Conservation (phyloP, 2,329 filamentous ascomycete genomes). For the Aaosphaeria arxii region DNA sequence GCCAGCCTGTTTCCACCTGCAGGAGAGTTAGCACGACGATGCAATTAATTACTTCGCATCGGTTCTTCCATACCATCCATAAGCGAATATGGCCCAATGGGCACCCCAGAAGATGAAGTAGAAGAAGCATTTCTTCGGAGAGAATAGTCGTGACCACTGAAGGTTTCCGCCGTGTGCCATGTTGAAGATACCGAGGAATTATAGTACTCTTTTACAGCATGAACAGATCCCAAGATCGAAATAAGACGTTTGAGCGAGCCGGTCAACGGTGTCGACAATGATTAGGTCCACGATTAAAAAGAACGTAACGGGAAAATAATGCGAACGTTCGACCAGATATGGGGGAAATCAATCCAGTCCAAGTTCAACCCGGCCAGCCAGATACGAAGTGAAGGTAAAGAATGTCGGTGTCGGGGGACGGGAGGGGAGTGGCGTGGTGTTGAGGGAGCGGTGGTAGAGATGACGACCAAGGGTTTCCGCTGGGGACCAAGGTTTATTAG, state of each 20-base stretch:
- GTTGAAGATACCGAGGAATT: slow-evolving; percentile 2
- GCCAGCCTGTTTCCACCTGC: slow-evolving; percentile 72
- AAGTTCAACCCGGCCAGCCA: slow-evolving; percentile 41
- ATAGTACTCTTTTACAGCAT: slow-evolving; percentile 8
- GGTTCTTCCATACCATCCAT: slow-evolving; percentile 68
- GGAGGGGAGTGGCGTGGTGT: slow-evolving; percentile 21
- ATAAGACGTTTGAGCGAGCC: slow-evolving; percentile 10
- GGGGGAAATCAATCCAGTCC: slow-evolving; percentile 25
- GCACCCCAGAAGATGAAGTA: slow-evolving; percentile 77
- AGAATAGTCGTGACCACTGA: slow-evolving; percentile 50
- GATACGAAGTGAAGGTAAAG: slow-evolving; percentile 40
- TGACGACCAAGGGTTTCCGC: slow-evolving; percentile 23
- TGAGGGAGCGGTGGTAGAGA: slow-evolving; percentile 28
- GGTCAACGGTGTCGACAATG: slow-evolving; percentile 34
- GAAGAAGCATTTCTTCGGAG: slow-evolving; percentile 70
- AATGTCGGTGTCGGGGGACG: slow-evolving; percentile 33
- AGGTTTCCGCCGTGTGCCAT: slow-evolving; percentile 1
- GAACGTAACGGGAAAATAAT: slow-evolving; percentile 26
- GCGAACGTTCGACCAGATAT: slow-evolving; percentile 29
- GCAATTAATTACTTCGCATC: too few species aligned
- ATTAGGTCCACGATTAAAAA: slow-evolving; percentile 34
- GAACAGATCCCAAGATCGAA: slow-evolving; percentile 10
- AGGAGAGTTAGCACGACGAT: slow-evolving; percentile 18
- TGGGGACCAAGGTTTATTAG: slow-evolving; percentile 35
- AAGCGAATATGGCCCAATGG: slow-evolving; percentile 75